Base-by-base conservation (phyloP, 1,284 basidiomycete genomes). In the Rhizoctonia solani region DNA sequence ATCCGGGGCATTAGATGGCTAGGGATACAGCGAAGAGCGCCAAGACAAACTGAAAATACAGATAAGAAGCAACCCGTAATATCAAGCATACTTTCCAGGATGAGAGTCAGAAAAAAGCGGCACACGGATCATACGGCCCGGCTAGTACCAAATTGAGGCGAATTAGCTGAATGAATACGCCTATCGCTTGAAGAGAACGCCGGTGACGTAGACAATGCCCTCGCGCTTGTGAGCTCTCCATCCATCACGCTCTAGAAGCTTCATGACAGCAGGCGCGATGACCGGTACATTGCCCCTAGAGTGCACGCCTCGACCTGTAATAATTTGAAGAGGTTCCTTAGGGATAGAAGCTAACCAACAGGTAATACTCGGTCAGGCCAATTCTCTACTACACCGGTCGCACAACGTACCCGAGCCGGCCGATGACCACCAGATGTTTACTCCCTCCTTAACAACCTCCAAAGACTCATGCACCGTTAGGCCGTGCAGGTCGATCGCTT, bases 371-470 rank as follows among this genome's bases (percentile, higher is more conserved):
- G 4, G 14, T n/a, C 41, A 44, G n/a, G 5, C 46, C 11, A 49
- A 16, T 44, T 16, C 16, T 21, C 5, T 4, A 49, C 3, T 6
- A 21, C 5, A 25, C n/a, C 50, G n/a, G 29, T 13, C 50, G 19
- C 8, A 4, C 21, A 19, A 47, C 52, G 4, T n/a, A 66, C 68
- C 53, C n/a, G 59, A 53, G 14, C 59, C 46, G 25, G 68, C 61
- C 3, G 68, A 69, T 5, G 53, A 56, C 54, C 63, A 69, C 68
- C 68, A 69, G 4, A 59, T 41, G 32, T 69, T 69, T 14, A 66
- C 59, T 13, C 59, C 52, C 39, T 69, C 68, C 25, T 55, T 55
- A 2, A 66, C 68, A 30, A 69, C 54, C 30, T 69, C 53, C 19
- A 69, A 29, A 4, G 59, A 49, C 44, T 69, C 59, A 19, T 66